These are phyloP conservation scores for Amanita exitialis DNA, from an alignment of 768 basidiomycete genomes.

Conservation along the genomic window DNA sequence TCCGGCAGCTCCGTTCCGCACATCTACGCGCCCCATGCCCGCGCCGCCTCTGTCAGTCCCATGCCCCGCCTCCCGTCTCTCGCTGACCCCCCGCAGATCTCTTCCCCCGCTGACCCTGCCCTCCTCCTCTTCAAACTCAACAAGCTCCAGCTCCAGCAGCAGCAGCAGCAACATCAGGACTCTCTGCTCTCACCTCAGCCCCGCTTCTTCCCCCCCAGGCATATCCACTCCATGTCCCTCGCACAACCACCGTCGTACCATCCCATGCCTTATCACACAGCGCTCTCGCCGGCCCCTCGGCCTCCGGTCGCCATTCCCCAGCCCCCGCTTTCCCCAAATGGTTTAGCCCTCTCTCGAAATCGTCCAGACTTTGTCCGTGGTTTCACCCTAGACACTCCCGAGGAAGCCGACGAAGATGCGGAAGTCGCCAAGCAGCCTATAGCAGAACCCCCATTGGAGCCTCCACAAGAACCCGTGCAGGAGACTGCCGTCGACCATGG, in stretches of 20 bases:
- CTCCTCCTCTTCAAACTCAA: conserved; percentile 75
- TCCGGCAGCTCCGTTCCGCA: conserved; percentile 43
- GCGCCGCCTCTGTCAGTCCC: conserved; percentile 71
- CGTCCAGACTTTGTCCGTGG: conserved; percentile 69
- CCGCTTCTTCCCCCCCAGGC: conserved; percentile 33
- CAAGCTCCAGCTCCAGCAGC: conserved; percentile 72
- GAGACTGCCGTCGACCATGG: conserved; percentile 19
- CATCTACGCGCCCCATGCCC: conserved; percentile 67
- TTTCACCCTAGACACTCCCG: conserved; percentile 73
- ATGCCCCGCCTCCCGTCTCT: conserved; percentile 13
- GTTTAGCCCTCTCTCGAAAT: conserved; percentile 40
- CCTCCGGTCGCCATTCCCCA: neutral
- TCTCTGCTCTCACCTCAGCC: conserved; percentile 47
- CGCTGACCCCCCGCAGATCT: conserved; percentile 46
- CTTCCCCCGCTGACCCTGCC: conserved; percentile 84
- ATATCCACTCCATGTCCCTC: conserved; percentile 69
- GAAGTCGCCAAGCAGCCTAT: conserved; percentile 24
- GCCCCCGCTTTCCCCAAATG: conserved; percentile 11
- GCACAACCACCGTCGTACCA: conserved; percentile 44
- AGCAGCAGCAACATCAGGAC: conserved; percentile 65
- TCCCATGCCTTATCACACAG: conserved; percentile 9
- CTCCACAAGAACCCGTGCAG: conserved; percentile 14
- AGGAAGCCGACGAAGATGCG: conserved; percentile 59
- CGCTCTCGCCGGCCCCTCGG: conserved; percentile 6
- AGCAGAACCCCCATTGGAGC: conserved; percentile 16